phyloP scores from a whole-genome alignment of 345 rosid species.

The Laguncularia racemosa region DNA sequence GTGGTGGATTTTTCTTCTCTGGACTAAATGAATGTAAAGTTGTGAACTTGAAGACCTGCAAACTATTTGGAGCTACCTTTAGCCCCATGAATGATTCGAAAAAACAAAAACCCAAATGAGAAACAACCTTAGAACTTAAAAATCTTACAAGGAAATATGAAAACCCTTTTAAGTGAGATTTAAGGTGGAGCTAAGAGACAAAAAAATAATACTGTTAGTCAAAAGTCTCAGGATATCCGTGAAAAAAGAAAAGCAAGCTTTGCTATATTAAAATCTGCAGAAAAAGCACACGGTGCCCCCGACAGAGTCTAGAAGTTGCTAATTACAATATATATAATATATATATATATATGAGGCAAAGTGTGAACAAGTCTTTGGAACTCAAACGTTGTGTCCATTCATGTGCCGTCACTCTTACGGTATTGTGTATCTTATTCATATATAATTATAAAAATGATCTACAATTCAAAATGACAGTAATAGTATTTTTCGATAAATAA shows the following conservation, averaged over 20 bases:
- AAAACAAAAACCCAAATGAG: neutral
- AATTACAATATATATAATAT: too few species aligned
- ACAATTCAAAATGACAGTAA: too few species aligned
- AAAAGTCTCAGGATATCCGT: constrained; percentile 14
- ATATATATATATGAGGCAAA: too few species aligned
- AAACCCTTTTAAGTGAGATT: neutral
- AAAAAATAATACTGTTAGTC: neutral
- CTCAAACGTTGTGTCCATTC: too few species aligned
- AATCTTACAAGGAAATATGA: neutral
- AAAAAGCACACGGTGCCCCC: too few species aligned
- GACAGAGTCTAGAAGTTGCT: constrained; percentile 10
- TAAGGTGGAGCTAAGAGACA: neutral
- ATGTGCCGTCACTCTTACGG: too few species aligned
- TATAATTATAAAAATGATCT: too few species aligned
- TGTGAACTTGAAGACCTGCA: constrained; percentile 15
- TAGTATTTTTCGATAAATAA: too few species aligned
- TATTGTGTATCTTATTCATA: too few species aligned
- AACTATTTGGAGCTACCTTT: constrained; percentile 14
- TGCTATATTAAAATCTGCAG: too few species aligned
- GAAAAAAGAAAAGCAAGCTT: neutral
- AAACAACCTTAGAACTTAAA: neutral
- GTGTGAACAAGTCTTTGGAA: too few species aligned
- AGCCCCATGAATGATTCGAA: constrained; percentile 19
- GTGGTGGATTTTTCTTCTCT: too few species aligned
- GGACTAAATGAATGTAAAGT: constrained; percentile 8